Conservation (phyloP, 441 rosid genomes). For the Geranium incanum region DNA sequence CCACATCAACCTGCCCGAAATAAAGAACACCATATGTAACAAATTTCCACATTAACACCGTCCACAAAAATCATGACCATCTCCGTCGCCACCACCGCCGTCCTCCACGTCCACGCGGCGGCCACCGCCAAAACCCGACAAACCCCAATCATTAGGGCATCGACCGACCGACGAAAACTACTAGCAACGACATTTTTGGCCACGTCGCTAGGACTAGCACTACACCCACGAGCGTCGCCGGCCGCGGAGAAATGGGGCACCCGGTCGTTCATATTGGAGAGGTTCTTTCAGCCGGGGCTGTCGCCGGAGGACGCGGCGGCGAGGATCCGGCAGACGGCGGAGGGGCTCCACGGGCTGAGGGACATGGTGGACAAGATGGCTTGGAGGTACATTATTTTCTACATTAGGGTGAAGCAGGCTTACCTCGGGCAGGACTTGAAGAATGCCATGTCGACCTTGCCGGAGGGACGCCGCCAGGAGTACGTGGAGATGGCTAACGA, state of each 20-base stretch:
- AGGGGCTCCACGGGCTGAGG: constrained; percentile 66
- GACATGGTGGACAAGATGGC: constrained; percentile 88
- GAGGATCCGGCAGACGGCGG: constrained; percentile 80
- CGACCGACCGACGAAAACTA: constrained; percentile 31
- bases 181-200: constrained; percentile 23
- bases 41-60: not conserved
- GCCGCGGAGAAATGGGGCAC: constrained; percentile 59
- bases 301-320: constrained; percentile 81
- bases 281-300: constrained; percentile 57
- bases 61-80: constrained; percentile 31
- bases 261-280: constrained; percentile 58
- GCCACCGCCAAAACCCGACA: constrained; percentile 6
- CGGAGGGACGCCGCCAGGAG: constrained; percentile 41
- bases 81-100: constrained; percentile 23
- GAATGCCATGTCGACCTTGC: constrained; percentile 53
- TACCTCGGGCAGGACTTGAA: constrained; percentile 79
- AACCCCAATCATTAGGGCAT: constrained; percentile 16
- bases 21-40: not conserved
- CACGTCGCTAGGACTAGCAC: constrained; percentile 27
- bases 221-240: not conserved
- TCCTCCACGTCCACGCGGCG: constrained; percentile 17
- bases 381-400: constrained; percentile 87
- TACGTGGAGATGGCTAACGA: constrained; percentile 62
- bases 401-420: constrained; percentile 59
- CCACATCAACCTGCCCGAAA: too few species aligned